Evolutionary conservation across 176 grass and related monocot genomes (phyloP).

Genomic region (Saccharum officinarum): DNA sequence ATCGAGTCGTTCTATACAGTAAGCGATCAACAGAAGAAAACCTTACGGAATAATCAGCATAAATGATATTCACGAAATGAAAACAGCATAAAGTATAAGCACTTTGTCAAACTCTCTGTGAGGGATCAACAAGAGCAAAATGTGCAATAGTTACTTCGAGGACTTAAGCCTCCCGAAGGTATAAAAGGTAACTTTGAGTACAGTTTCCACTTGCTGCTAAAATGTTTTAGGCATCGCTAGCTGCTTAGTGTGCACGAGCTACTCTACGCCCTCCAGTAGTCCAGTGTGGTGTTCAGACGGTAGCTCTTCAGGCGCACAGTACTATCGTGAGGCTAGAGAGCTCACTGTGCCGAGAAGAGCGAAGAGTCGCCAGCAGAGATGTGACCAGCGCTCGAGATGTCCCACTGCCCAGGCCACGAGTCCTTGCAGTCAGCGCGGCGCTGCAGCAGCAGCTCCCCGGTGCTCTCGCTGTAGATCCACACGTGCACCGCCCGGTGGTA

Average conservation of each 20-base stretch:
- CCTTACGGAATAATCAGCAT: neutral
- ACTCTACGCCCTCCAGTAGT: neutral
- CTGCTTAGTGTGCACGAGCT: neutral
- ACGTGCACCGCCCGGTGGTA: constrained; percentile 88
- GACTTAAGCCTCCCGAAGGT: neutral
- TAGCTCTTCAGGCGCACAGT: neutral
- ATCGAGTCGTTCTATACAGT: neutral
- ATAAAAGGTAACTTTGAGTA: neutral
- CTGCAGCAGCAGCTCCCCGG: constrained; percentile 83
- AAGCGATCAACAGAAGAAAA: neutral
- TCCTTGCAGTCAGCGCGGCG: constrained; percentile 86
- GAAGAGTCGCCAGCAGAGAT: constrained; percentile 89
- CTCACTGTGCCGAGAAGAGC: constrained; percentile 76
- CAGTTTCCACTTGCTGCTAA: neutral
- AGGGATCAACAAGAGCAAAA: neutral
- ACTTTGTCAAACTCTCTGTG: neutral
- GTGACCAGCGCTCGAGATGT: constrained; percentile 88
- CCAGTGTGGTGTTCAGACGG: neutral
- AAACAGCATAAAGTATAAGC: neutral
- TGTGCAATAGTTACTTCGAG: neutral
- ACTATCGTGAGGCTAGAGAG: neutral
- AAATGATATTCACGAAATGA: neutral
- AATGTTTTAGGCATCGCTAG: neutral
- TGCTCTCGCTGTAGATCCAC: constrained; percentile 92
- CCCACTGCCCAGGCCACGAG: constrained; percentile 93